Evolutionary conservation across 768 basidiomycete genomes (phyloP).

Genomic region (Panaeolus cyanescens): DNA sequence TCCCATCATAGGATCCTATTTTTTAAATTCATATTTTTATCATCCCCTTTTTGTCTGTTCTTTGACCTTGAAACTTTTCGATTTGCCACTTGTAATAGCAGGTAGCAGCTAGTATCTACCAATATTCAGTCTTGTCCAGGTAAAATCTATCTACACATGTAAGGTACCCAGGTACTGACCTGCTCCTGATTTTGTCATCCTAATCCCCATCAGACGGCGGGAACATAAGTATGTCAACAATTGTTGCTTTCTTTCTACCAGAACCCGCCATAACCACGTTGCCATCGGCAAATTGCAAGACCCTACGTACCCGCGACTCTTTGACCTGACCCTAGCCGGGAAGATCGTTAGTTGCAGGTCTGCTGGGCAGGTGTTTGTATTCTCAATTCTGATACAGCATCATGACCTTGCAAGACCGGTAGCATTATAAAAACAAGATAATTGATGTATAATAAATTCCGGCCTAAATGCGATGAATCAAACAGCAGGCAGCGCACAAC

Average conservation of each 20-base stretch:
- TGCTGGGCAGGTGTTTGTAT: neutral
- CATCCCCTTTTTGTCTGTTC: neutral
- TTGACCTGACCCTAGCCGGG: neutral
- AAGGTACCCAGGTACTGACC: no score
- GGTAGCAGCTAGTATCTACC: no score
- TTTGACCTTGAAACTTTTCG: neutral
- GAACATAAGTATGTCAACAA: neutral
- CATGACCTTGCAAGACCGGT: no score
- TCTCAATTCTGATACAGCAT: neutral
- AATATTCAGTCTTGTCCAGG: no score
- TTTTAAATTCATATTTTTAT: neutral
- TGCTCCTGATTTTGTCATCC: neutral
- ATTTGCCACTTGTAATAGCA: no score
- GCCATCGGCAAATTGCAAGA: neutral
- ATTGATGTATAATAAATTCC: neutral
- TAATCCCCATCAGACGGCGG: neutral
- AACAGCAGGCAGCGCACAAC: neutral
- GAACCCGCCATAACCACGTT: neutral
- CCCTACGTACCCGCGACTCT: neutral
- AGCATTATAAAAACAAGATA: neutral
- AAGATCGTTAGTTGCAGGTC: neutral
- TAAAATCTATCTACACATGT: no score
- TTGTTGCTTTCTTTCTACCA: neutral
- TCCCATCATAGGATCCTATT: neutral
- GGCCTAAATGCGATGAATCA: neutral